Evolutionary conservation across 2,329 filamentous ascomycete genomes (phyloP).

Genomic region (Raffaelea ambrosiae): DNA sequence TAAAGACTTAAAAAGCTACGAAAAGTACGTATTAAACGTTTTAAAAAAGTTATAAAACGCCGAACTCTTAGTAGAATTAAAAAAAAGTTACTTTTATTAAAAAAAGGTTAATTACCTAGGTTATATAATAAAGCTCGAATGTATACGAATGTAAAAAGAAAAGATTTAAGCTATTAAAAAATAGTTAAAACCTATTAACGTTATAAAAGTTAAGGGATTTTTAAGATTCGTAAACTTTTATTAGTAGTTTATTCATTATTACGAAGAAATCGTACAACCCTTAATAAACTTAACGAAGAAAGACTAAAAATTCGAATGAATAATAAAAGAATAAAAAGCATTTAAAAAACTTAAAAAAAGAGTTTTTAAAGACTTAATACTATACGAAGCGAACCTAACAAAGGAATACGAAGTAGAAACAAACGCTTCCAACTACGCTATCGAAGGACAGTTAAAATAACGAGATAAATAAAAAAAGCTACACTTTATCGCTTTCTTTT

Average conservation of each 20-base stretch:
- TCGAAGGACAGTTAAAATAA: slow-evolving; percentile 13
- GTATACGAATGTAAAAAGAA: neutral
- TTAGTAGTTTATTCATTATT: slow-evolving; percentile 19
- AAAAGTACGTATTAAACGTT: too few species aligned
- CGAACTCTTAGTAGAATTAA: slow-evolving; percentile 2
- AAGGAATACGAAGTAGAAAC: slow-evolving; percentile 14
- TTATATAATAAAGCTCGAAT: neutral
- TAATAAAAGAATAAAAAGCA: neutral
- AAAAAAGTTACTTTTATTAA: neutral
- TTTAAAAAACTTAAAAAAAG: slow-evolving; percentile 16
- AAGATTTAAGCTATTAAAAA: too few species aligned
- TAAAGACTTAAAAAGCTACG: neutral
- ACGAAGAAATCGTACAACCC: slow-evolving; percentile 12
- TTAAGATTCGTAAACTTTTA: slow-evolving; percentile 23
- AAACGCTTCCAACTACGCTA: slow-evolving; percentile 12
- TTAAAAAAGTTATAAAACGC: neutral
- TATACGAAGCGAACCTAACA: slow-evolving; percentile 2
- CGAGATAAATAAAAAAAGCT: slow-evolving; percentile 7
- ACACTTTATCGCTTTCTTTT: slow-evolving; percentile 9
- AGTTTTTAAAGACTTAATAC: slow-evolving; percentile 11
- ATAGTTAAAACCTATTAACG: slow-evolving; percentile 14
- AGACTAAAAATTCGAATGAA: slow-evolving; percentile 10
- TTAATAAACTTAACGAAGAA: slow-evolving; percentile 15
- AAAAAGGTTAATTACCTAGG: neutral
- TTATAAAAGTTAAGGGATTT: slow-evolving; percentile 14